Conservation (phyloP, 179 eudicot genomes). For the Patellifolia procumbens region DNA sequence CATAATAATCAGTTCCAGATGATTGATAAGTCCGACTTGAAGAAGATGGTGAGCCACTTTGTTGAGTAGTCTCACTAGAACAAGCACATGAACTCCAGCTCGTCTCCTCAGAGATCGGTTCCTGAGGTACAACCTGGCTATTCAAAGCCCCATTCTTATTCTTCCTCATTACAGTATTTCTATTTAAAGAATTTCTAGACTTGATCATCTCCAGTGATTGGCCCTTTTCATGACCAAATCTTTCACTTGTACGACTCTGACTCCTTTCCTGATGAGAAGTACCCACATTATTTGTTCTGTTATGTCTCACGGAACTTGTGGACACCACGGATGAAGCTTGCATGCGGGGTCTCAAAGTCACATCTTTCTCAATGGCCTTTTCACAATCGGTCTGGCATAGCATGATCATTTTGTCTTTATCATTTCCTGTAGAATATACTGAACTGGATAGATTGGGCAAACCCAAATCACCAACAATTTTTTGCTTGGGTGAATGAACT, state of each 20-base stretch:
- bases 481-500: constrained; percentile 11
- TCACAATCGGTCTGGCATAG: constrained; percentile 12
- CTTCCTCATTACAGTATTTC: constrained; percentile 17
- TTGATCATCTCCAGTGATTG: neutral
- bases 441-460: constrained; percentile 6
- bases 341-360: constrained; percentile 19
- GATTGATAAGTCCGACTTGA: constrained; percentile 42
- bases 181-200: neutral
- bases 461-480: constrained; percentile 12
- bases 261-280: constrained; percentile 13
- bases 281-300: constrained; percentile 9
- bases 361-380: constrained; percentile 17
- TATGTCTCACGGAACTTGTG: constrained; percentile 10
- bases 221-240: constrained; percentile 1
- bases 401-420: constrained; percentile 14
- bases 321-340: constrained; percentile 25
- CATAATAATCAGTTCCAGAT: constrained; percentile 28
- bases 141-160: constrained; percentile 9
- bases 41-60: constrained; percentile 38
- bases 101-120: constrained; percentile 36
- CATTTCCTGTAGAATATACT: constrained; percentile 8
- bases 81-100: constrained; percentile 37
- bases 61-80: constrained; percentile 41
- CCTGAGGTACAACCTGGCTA: constrained; percentile 15
- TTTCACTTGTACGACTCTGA: constrained; percentile 8